Conservation (phyloP, 305 asterid genomes). For the Lippia alba region DNA sequence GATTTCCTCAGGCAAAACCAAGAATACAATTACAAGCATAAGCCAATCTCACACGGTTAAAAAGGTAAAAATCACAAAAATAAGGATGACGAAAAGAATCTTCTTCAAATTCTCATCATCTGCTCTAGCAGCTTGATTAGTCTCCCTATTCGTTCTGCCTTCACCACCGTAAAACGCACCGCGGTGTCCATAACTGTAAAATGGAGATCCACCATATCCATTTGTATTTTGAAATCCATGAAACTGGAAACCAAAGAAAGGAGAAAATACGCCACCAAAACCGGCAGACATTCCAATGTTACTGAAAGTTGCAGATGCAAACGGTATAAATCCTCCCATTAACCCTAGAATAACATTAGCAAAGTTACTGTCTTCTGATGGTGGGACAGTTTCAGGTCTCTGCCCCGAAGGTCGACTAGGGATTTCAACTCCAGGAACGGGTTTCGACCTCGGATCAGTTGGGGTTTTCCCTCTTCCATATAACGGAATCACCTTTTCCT, state of each 20-base stretch:
- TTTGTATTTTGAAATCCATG: slow-evolving; percentile 40
- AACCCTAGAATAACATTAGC: slow-evolving; percentile 47
- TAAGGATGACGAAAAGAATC: slow-evolving; percentile 46
- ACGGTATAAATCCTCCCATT: slow-evolving; percentile 67
- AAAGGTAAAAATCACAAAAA: slow-evolving; percentile 41
- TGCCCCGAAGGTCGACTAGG: slow-evolving; percentile 76
- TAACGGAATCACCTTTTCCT: slow-evolving; percentile 68
- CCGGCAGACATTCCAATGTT: slow-evolving; percentile 65
- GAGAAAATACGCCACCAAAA: slow-evolving; percentile 63
- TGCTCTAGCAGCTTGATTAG: slow-evolving; percentile 37
- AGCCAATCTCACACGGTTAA: slow-evolving; percentile 30
- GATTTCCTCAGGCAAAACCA: slow-evolving; percentile 12
- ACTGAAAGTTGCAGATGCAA: slow-evolving; percentile 56
- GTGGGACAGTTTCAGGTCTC: slow-evolving; percentile 58
- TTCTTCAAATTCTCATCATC: slow-evolving; percentile 60
- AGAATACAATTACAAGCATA: neutral
- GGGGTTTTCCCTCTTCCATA: slow-evolving; percentile 71
- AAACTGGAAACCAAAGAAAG: slow-evolving; percentile 57
- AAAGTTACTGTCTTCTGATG: slow-evolving; percentile 41
- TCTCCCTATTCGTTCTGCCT: slow-evolving; percentile 32
- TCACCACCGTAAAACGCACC: slow-evolving; percentile 36
- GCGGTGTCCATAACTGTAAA: slow-evolving; percentile 42
- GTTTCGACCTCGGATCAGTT: slow-evolving; percentile 68
- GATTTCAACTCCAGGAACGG: slow-evolving; percentile 68
- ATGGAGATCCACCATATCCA: slow-evolving; percentile 41